Percentiles rank a stretch among this genome's conserved stretches.
phyloP scores from a whole-genome alignment of 2,329 filamentous ascomycete genomes.

The Chaetoscypha palmicola region DNA sequence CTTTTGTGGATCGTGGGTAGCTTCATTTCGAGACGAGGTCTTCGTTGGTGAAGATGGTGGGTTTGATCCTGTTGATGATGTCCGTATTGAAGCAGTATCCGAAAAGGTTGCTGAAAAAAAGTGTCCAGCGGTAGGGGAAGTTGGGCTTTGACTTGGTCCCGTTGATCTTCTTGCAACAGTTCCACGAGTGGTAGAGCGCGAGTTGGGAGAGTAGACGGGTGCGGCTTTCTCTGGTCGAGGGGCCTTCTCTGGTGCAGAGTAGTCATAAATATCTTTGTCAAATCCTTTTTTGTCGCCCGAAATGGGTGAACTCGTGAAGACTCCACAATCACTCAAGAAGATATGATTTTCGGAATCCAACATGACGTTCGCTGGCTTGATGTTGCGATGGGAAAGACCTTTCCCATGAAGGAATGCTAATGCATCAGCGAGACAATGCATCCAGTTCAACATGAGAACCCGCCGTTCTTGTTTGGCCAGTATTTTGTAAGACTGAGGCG shows the following conservation, averaged over 20 bases:
- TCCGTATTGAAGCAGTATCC: slow-evolving; percentile 21
- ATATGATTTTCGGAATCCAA: slow-evolving; percentile 59
- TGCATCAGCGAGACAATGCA: slow-evolving; percentile 63
- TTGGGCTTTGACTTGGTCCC: slow-evolving; percentile 19
- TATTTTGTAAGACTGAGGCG: slow-evolving; percentile 54
- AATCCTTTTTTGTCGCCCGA: slow-evolving; percentile 44
- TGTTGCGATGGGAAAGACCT: slow-evolving; percentile 58
- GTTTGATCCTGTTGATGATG: slow-evolving; percentile 16
- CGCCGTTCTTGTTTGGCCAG: slow-evolving; percentile 54
- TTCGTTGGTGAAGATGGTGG: slow-evolving; percentile 10
- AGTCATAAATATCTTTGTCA: slow-evolving; percentile 65
- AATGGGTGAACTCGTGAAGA: slow-evolving; percentile 37
- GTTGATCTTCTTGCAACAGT: slow-evolving; percentile 16
- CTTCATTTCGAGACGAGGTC: not conserved
- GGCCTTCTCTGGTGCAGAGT: slow-evolving; percentile 57
- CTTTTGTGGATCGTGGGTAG: slow-evolving; percentile 46
- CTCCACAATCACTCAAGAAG: slow-evolving; percentile 57
- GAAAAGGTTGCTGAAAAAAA: slow-evolving; percentile 14
- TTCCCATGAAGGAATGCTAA: slow-evolving; percentile 60
- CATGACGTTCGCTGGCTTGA: slow-evolving; percentile 64
- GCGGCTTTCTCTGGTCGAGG: slow-evolving; percentile 33
- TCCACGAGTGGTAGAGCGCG: slow-evolving; percentile 26
- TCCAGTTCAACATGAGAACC: slow-evolving; percentile 61
- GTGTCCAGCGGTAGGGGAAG: not conserved
- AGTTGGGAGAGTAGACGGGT: slow-evolving; percentile 29